These are phyloP conservation scores for Sarocladium oryzae DNA, from an alignment of 2,329 filamentous ascomycete genomes.

Conservation along the genomic window DNA sequence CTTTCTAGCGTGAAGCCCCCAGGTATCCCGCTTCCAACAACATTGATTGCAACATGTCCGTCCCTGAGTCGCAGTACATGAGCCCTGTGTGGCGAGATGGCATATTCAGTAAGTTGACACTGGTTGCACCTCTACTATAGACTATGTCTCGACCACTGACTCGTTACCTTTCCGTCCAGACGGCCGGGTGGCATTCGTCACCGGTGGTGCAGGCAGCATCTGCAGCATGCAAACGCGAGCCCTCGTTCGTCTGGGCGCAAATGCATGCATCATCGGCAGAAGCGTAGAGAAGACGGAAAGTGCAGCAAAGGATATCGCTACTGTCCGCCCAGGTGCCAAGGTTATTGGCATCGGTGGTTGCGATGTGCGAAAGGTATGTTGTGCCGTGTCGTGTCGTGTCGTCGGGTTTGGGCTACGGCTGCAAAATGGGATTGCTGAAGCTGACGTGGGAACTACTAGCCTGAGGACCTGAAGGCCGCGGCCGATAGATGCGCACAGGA, in stretches of 20 bases:
- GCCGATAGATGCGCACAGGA: constrained; percentile 75
- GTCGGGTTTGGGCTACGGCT: too few relatives aligned
- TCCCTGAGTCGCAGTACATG: constrained; percentile 68
- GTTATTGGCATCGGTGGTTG: constrained; percentile 81
- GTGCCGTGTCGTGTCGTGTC: neutral
- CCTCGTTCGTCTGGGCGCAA: constrained; percentile 81
- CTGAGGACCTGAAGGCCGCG: constrained; percentile 62
- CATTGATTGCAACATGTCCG: constrained; percentile 63
- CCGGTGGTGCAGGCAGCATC: constrained; percentile 87
- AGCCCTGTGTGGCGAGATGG: constrained; percentile 81
- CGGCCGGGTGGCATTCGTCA: constrained; percentile 88
- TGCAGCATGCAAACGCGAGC: constrained; percentile 92
- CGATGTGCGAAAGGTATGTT: constrained; percentile 63
- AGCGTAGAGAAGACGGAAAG: constrained; percentile 81
- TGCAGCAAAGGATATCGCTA: constrained; percentile 75
- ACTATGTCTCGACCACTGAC: too few relatives aligned
- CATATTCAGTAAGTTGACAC: constrained; percentile 78
- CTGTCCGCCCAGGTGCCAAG: constrained; percentile 68
- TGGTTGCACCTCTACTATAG: neutral
- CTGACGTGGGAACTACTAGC: constrained; percentile 25
- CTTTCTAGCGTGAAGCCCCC: neutral
- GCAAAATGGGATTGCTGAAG: too few relatives aligned
- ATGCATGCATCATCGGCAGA: constrained; percentile 90
- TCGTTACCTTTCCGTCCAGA: constrained; percentile 38
- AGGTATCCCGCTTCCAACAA: too few relatives aligned